Evolutionary conservation across 192 early-diverging fungal genomes (phyloP), one percentile per base, ranked within the genome.

Genomic region (Backusella macrospora): DNA sequence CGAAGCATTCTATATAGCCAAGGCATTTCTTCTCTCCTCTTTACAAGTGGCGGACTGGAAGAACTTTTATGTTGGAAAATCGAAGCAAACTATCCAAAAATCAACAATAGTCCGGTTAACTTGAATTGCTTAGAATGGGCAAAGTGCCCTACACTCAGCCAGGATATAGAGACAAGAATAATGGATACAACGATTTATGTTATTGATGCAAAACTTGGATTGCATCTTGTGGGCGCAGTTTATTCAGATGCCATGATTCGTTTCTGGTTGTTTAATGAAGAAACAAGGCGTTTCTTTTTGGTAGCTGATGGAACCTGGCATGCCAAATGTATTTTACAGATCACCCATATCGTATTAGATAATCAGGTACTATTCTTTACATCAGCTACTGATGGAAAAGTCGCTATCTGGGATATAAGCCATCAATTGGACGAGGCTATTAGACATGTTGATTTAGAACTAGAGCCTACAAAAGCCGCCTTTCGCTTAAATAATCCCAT

Each of bases 191-290:
- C 86, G 2, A 82, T 90, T 0, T 81, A 85, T 59, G 40, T 62
- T 1, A 49, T 83, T 26, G 39, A 72, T 69, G 45, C 47, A 12
- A 21, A 21, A 12, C 48, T 48, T 10, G 82, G 78, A 4, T 14
- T 81, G 15, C 86, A 91, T 73, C 71, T 91, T 65, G 73, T 94
- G 15, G 89, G 86, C 6, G 86, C 90, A 6, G 94, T 84, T 0
- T 93, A 91, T 71, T 95, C 95, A 0, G 94, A 96, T 77, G 82
- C 88, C 0, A 85, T 86, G 15, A 71, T 92, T 8, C 64, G 87
- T 21, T 38, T 91, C 16, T 91, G 88, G 88, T 23, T 83, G 8
- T 92, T 86, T 82, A 83, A 87, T 66, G 89, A 89, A 68, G 43
- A 29, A 0, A 73, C 73, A n/a, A 71, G 73, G 21, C 42, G 73